Evolutionary conservation across 1,284 basidiomycete genomes (phyloP).

Genomic region (Pterulicium gracile): DNA sequence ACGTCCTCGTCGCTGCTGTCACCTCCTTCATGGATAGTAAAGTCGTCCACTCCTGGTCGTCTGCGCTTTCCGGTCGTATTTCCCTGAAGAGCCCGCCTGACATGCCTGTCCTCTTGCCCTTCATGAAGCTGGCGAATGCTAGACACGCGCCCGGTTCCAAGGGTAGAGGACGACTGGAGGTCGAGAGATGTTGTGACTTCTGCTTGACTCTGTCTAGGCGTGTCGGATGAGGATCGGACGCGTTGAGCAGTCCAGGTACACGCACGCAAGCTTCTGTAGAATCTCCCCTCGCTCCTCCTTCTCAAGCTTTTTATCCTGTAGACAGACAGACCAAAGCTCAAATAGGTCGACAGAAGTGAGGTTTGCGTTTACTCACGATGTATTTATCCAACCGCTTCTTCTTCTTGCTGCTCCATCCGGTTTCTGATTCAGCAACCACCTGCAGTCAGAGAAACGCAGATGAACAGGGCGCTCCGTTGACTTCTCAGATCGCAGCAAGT

Average conservation of each 20-base stretch:
- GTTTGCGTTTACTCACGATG: constrained; percentile 40
- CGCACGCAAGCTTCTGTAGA: constrained; percentile 71
- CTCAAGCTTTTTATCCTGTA: constrained; percentile 76
- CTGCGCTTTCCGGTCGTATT: constrained; percentile 31
- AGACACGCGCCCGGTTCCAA: constrained; percentile 56
- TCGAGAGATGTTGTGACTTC: constrained; percentile 43
- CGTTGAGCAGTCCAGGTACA: constrained; percentile 12
- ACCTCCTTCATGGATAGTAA: constrained; percentile 20
- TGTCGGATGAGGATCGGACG: constrained; percentile 9
- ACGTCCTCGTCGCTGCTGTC: constrained; percentile 23
- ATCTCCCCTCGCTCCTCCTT: constrained; percentile 69
- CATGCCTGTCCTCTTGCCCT: constrained; percentile 47
- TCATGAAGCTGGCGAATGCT: constrained; percentile 53
- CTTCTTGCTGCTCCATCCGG: constrained; percentile 70
- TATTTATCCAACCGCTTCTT: constrained; percentile 77
- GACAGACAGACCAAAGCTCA: constrained; percentile 2
- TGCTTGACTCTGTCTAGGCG: constrained; percentile 61
- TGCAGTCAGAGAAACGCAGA: constrained; percentile 14
- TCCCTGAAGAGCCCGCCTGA: constrained; percentile 42
- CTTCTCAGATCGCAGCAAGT: too few relatives aligned
- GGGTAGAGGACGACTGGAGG: constrained; percentile 67
- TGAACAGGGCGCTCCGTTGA: constrained; percentile 1
- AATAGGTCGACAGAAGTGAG: neutral
- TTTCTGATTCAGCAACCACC: constrained; percentile 50
- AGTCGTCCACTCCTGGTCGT: constrained; percentile 15